Base-by-base conservation (phyloP, 2,329 filamentous ascomycete species). In the Monilinia fructigena region DNA sequence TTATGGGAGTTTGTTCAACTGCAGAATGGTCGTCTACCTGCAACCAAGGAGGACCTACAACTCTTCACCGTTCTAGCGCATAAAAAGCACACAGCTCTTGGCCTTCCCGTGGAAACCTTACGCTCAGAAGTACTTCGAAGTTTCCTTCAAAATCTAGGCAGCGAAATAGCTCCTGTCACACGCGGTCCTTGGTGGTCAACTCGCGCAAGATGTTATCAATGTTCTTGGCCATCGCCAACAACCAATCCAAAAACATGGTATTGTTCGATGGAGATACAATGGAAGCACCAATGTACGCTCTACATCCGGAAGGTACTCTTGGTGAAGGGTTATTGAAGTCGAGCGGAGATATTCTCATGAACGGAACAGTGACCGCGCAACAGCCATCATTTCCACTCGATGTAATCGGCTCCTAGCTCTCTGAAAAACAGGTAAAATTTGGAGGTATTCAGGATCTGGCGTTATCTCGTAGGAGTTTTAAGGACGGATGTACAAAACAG, bases 151-250 rank as follows among this genome's bases (percentile, higher is more conserved):
- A 96, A 96, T 72, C 82, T 97, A 7, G 90, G 88, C 65, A 87
- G 87, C 73, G 94, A 98, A 79, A 81, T 98, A 50, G 89, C 91
- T 16, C 93, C 95, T 10, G 92, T 96, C 11, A 89, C 91, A n/a
- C 0, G 93, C 95, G 1, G 92, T 97, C 67, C 82, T 99, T 14
- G 95, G 95, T 59, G 95, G 93, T 12, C 88, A 93, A 77, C 83
- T 99, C 20, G 92, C 94, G 0, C 95, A 99, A 79, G 95, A 99
- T 76, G 93, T 97, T 62, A 98, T 99, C 79, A 98, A 98, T 74
- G 93, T 97, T 42, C 85, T 98, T 7, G 92, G 93, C 59, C 88
- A 91, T 76, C 88, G 90, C 52, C 93, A 98, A 79, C 95, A 97
- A 78, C 95, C 95, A 0, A 90, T 99, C 53, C 95, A 99, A 80